phyloP scores from a whole-genome alignment of 2,329 filamentous ascomycete species.

The Rhynchosporium agropyri region DNA sequence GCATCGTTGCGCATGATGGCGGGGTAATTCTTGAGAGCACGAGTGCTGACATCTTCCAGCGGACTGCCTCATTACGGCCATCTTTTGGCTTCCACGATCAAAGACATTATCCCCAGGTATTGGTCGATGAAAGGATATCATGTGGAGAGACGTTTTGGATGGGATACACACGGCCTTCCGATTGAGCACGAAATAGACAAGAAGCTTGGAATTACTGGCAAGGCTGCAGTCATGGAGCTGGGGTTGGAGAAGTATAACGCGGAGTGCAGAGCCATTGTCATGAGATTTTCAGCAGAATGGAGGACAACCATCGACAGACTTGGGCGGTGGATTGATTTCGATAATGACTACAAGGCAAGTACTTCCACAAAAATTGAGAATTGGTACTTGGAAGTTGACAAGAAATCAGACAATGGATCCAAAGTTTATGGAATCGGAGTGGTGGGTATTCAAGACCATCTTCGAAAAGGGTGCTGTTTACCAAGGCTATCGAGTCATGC shows the following conservation, averaged over 20 bases:
- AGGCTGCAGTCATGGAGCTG: slow-evolving; percentile 82
- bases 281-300: slow-evolving; percentile 89
- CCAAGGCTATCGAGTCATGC: slow-evolving; percentile 89
- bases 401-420: slow-evolving; percentile 78
- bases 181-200: slow-evolving; percentile 99
- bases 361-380: background rate
- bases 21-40: background rate
- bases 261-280: slow-evolving; percentile 90
- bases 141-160: slow-evolving; percentile 90
- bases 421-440: slow-evolving; percentile 93
- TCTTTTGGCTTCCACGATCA: slow-evolving; percentile 87
- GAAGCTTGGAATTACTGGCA: slow-evolving; percentile 85
- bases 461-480: slow-evolving; percentile 91
- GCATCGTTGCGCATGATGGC: slow-evolving; percentile 1
- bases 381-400: slow-evolving; percentile 20
- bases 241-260: slow-evolving; percentile 89
- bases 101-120: slow-evolving; percentile 94
- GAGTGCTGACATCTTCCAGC: slow-evolving; percentile 26
- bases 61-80: slow-evolving; percentile 68
- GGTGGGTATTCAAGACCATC: slow-evolving; percentile 96
- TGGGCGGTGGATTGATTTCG: slow-evolving; percentile 96
- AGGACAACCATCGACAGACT: slow-evolving; percentile 82
- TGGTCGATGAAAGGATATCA: slow-evolving; percentile 97
- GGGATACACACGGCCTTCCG: slow-evolving; percentile 93
- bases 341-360: slow-evolving; percentile 88